Conservation (phyloP, 805 yeast species). For the Sugiyamaella smithiae region DNA sequence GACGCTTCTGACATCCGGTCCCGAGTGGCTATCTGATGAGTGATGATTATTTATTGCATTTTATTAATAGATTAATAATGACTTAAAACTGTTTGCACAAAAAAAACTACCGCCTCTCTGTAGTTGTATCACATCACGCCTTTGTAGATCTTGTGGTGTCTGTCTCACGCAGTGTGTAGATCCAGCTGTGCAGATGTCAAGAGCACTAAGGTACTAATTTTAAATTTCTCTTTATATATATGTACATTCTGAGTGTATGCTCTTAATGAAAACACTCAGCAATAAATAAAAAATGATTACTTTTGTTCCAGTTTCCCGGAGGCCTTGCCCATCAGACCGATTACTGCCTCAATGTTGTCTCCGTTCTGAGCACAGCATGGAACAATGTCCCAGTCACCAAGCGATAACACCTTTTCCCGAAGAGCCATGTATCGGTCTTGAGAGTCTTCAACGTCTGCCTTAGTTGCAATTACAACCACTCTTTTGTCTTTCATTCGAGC, state of each 20-base stretch:
- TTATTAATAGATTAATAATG: background rate
- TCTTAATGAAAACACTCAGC: background rate
- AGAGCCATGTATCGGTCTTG: slow-evolving; percentile 48
- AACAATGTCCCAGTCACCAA: slow-evolving; percentile 59
- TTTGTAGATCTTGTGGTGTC: too few relatives aligned
- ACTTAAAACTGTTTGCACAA: too few relatives aligned
- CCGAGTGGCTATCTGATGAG: background rate
- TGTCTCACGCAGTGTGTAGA: too few relatives aligned
- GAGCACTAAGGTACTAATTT: background rate
- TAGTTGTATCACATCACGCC: too few relatives aligned
- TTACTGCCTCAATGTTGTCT: slow-evolving; percentile 69
- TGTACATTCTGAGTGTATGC: too few relatives aligned
- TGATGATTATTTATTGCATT: slow-evolving; percentile 6
- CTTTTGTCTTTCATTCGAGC: slow-evolving; percentile 58
- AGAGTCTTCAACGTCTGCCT: slow-evolving; percentile 73
- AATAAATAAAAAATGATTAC: background rate
- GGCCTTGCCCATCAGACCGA: slow-evolving; percentile 60
- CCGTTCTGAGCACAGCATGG: slow-evolving; percentile 80
- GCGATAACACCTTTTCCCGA: slow-evolving; percentile 38
- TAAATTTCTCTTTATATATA: too few relatives aligned
- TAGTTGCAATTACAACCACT: slow-evolving; percentile 83
- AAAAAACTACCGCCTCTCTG: too few relatives aligned
- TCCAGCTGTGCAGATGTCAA: background rate
- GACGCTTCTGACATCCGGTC: background rate
- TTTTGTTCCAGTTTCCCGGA: slow-evolving; percentile 9